Base-by-base conservation (phyloP, 2,329 filamentous ascomycete genomes). In the Clarireedia sp. region DNA sequence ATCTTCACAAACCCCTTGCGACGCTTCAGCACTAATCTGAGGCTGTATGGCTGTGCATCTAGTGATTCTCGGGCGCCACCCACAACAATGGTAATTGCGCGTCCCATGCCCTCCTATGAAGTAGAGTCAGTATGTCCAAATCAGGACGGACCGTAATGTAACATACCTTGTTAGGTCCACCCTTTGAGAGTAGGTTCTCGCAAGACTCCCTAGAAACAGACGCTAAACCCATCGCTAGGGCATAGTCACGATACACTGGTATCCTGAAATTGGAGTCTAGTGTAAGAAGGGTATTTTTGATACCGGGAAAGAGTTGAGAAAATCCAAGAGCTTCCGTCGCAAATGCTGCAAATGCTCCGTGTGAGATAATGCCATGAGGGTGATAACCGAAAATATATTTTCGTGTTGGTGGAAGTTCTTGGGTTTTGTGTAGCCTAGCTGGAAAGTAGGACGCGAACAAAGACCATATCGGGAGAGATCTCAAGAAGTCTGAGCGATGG, bases 311-410 rank as follows among this genome's bases (percentile, higher is more conserved):
- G 59, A 95, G 82, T 55, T 88, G 82, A 0, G 82, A 79, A 70
- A 96, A 97, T 0, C 90, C 90, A 0, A 96, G 78, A 0, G 90
- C 90, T 64, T 96, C 91, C 0, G 92, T 97, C 3, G 80, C 88
- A 67, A 97, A 97, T 5, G 91, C 88, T 5, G 85, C 89, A 74
- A 92, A 96, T 0, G 91, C 92, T n/a, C 92, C 94, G 65, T 96
- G 90, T 5, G 88, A 94, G 66, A 99, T 96, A 70, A 99, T 97
- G 23, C 94, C 92, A 68, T 99, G 94, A 0, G 94, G 94, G 66
- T 97, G 94, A 70, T 97, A 97, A 45, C 92, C 92, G 65, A 99
- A 90, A 60, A 99, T 90, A 73, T 97, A 99, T 72, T 95, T 96
- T 60, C 90, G 79, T 1, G 86, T 90, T 0, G 90, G 80, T 21